A percentile compares a stretch with the other conserved stretches of the same genome.
phyloP scores from a whole-genome alignment of 345 rosid species.

The Isatis tinctoria region DNA sequence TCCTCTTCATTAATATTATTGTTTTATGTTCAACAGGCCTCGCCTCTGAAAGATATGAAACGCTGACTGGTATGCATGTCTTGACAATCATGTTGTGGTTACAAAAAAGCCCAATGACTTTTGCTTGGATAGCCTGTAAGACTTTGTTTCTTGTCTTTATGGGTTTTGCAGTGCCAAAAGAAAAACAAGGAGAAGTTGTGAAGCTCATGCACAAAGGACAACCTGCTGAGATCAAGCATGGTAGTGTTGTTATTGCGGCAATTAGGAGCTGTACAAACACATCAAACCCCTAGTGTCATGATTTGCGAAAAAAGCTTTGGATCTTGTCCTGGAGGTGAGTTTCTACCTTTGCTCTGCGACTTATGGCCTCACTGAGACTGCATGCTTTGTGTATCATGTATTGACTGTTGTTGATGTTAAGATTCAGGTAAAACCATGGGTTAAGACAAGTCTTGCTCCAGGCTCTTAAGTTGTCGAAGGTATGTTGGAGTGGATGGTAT shows the following conservation, averaged over 20 bases:
- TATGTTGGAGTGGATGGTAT: slow-evolving; percentile 23
- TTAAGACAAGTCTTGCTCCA: slow-evolving; percentile 82
- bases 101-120: no score
- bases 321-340: slow-evolving; percentile 65
- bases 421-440: slow-evolving; percentile 80
- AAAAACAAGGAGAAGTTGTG: slow-evolving; percentile 49
- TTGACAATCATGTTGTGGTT: slow-evolving; percentile 60
- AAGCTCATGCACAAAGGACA: slow-evolving; percentile 54
- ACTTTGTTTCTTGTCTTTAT: slow-evolving; percentile 25
- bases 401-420: slow-evolving; percentile 1
- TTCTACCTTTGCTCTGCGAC: background rate
- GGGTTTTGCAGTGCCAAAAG: slow-evolving; percentile 78
- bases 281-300: slow-evolving; percentile 84
- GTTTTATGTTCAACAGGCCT: slow-evolving; percentile 41
- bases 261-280: slow-evolving; percentile 82
- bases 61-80: slow-evolving; percentile 90
- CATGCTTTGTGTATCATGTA: background rate
- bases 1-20: no score
- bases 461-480: slow-evolving; percentile 86
- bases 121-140: background rate
- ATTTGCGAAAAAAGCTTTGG: slow-evolving; percentile 76
- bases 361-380: background rate
- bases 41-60: slow-evolving; percentile 76
- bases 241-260: slow-evolving; percentile 79
- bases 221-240: slow-evolving; percentile 70